These are phyloP conservation scores for Pseudozyma sp. DNA, from an alignment of 1,284 basidiomycete genomes.

Conservation along the genomic window DNA sequence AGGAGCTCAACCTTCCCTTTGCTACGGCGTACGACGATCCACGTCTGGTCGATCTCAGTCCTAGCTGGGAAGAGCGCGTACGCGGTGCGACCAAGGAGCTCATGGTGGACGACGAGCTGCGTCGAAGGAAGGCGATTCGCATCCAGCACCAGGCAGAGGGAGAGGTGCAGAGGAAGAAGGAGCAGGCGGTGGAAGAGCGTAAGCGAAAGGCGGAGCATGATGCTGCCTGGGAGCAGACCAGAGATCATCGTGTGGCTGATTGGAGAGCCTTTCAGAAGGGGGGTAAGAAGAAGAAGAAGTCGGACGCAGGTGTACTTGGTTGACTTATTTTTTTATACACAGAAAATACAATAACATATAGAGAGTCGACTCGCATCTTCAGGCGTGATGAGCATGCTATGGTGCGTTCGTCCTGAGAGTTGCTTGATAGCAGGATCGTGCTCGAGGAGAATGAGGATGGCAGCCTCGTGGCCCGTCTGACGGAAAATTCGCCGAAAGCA, in stretches of 20 bases:
- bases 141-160: constrained; percentile 73
- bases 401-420: too few relatives aligned
- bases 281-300: constrained; percentile 61
- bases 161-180: constrained; percentile 72
- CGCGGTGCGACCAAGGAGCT: constrained; percentile 72
- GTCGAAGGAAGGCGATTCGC: constrained; percentile 70
- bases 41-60: constrained; percentile 69
- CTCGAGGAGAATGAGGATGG: too few relatives aligned
- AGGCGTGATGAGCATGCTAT: too few relatives aligned
- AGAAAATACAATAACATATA: background rate
- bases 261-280: constrained; percentile 64
- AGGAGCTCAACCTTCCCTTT: constrained; percentile 64
- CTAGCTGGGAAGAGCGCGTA: constrained; percentile 70
- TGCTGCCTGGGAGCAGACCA: constrained; percentile 72
- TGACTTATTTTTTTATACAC: constrained; percentile 15
- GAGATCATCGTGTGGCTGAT: constrained; percentile 64
- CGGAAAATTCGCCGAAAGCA: background rate
- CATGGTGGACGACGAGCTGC: constrained; percentile 73
- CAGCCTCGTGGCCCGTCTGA: too few relatives aligned
- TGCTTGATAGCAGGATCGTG: too few relatives aligned
- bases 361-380: too few relatives aligned
- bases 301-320: constrained; percentile 51
- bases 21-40: constrained; percentile 68
- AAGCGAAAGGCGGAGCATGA: constrained; percentile 70
- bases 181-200: constrained; percentile 70